A percentile compares a stretch with the other conserved stretches of the same genome.
Conservation (phyloP, 352 stramenopile species). For the Phytophthora idaei region DNA sequence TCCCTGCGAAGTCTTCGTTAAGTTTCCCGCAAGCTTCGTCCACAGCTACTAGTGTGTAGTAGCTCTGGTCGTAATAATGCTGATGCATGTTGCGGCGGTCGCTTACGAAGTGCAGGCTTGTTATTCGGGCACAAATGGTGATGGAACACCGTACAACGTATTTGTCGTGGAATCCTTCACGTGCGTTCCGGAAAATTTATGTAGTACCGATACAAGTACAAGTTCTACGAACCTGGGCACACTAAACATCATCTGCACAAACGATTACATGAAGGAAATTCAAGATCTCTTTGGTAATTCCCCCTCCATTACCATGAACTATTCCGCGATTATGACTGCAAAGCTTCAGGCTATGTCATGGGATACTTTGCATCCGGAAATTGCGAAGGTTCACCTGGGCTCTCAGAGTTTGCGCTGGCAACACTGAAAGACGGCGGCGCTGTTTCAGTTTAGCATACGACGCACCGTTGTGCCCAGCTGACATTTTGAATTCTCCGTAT, state of each 20-base stretch:
- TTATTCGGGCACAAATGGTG: constrained; percentile 2
- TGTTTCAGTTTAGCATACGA: constrained; percentile 3
- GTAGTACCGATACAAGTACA: neutral
- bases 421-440: constrained; percentile 6
- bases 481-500: neutral
- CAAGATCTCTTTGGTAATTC: constrained; percentile 11
- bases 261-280: constrained; percentile 5
- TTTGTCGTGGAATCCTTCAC: constrained; percentile 8
- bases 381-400: constrained; percentile 8
- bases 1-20: neutral
- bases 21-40: neutral
- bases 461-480: neutral
- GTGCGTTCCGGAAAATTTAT: neutral
- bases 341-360: neutral
- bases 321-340: constrained; percentile 3
- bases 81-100: neutral
- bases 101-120: constrained; percentile 4
- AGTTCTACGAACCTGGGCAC: neutral
- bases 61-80: neutral
- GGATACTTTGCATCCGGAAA: constrained; percentile 11
- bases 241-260: constrained; percentile 6
- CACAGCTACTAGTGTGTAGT: neutral
- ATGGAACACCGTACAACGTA: constrained; percentile 6
- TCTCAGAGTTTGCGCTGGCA: neutral
- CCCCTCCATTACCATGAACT: constrained; percentile 2